These are phyloP conservation scores for Haplosporangium sp. DNA, from an alignment of 371 early-diverging fungal genomes.

Conservation along the genomic window DNA sequence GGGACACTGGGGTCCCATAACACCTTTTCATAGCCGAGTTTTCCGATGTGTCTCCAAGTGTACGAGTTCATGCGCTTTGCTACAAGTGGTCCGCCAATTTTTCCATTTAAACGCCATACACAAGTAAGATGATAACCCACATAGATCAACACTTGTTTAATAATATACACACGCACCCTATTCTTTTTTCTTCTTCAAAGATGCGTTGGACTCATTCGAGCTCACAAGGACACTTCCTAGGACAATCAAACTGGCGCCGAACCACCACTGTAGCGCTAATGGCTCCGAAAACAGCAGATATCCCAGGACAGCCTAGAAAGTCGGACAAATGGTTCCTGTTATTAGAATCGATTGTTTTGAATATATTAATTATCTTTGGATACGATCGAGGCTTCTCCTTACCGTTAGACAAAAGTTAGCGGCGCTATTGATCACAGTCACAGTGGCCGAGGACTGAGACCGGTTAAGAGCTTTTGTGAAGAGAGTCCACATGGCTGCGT, in stretches of 20 bases:
- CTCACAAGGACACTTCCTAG: slow-evolving; percentile 66
- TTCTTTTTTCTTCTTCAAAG: slow-evolving; percentile 16
- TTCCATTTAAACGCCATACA: too few species aligned
- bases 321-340: too few species aligned
- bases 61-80: too few species aligned
- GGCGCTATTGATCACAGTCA: slow-evolving; percentile 79
- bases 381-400: slow-evolving; percentile 7
- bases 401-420: slow-evolving; percentile 79
- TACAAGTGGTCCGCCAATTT: too few species aligned
- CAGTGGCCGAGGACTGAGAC: slow-evolving; percentile 75
- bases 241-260: slow-evolving; percentile 78
- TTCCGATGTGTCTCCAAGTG: too few species aligned
- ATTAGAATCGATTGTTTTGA: too few species aligned
- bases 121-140: too few species aligned
- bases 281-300: slow-evolving; percentile 75
- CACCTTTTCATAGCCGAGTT: too few species aligned
- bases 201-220: slow-evolving; percentile 25
- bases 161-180: background rate
- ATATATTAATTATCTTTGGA: background rate
- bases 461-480: slow-evolving; percentile 82
- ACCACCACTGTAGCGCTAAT: slow-evolving; percentile 80
- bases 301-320: slow-evolving; percentile 72
- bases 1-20: too few species aligned
- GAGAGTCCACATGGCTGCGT: slow-evolving; percentile 84
- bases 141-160: background rate